Conservation (phyloP, 805 yeast species). For the Saturnispora gosingensis region DNA sequence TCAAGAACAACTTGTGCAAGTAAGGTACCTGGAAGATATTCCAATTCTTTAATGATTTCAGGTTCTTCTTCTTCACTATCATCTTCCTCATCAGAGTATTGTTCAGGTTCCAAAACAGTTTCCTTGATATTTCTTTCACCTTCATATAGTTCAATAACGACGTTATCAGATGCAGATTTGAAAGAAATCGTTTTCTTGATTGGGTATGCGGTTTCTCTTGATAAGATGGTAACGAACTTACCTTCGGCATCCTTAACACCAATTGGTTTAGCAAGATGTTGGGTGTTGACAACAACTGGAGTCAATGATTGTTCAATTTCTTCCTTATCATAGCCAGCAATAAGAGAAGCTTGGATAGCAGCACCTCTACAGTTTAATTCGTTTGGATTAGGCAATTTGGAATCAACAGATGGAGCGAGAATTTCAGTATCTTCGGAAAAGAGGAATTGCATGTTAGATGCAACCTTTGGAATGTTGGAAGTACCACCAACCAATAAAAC, state of each 20-base stretch:
- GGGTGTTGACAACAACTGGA: slow-evolving; percentile 80
- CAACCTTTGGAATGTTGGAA: slow-evolving; percentile 86
- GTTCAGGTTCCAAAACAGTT: slow-evolving; percentile 64
- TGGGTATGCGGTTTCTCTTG: slow-evolving; percentile 84
- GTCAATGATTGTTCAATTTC: slow-evolving; percentile 72
- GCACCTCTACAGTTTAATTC: slow-evolving; percentile 92
- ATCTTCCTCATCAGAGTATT: slow-evolving; percentile 42
- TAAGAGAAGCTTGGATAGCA: slow-evolving; percentile 87
- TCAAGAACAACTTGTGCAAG: slow-evolving; percentile 73
- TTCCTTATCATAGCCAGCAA: slow-evolving; percentile 74
- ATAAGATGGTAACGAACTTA: slow-evolving; percentile 58
- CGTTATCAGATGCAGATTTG: slow-evolving; percentile 52
- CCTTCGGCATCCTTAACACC: slow-evolving; percentile 75
- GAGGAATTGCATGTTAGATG: slow-evolving; percentile 56
- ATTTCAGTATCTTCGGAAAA: slow-evolving; percentile 77
- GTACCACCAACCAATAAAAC: slow-evolving; percentile 90
- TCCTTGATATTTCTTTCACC: slow-evolving; percentile 80
- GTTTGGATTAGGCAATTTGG: slow-evolving; percentile 78
- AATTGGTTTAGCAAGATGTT: slow-evolving; percentile 74
- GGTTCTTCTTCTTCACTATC: slow-evolving; percentile 76
- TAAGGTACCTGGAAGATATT: slow-evolving; percentile 60
- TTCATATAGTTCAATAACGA: slow-evolving; percentile 66
- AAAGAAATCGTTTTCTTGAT: slow-evolving; percentile 67
- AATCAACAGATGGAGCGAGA: slow-evolving; percentile 65
- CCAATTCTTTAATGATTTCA: slow-evolving; percentile 69